Conservation (phyloP, 768 basidiomycete genomes). For the Boletus sp. region DNA sequence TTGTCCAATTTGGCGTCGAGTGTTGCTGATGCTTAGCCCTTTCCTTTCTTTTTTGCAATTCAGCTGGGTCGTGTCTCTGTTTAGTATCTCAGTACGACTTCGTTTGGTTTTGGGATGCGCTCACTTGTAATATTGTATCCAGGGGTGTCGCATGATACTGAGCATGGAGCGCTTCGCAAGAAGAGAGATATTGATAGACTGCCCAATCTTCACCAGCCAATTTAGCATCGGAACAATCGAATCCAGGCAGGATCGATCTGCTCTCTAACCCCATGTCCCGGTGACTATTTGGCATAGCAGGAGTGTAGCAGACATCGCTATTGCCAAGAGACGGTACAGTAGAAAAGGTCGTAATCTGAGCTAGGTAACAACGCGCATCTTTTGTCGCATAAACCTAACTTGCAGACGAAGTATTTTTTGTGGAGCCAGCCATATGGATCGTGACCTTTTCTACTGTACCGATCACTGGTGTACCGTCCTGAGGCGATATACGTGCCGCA, state of each 20-base stretch:
- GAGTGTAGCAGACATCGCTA: neutral
- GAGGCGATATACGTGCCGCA: too few species aligned
- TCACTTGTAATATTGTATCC: neutral
- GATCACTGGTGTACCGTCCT: neutral
- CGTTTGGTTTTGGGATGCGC: neutral
- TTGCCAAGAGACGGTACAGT: neutral
- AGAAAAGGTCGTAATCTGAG: neutral
- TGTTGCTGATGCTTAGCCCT: neutral
- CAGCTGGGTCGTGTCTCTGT: constrained; percentile 14
- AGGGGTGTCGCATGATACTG: constrained; percentile 26
- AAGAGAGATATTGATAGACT: neutral
- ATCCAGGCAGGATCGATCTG: neutral
- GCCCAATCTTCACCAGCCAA: constrained; percentile 9
- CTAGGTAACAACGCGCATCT: neutral
- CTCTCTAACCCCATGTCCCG: neutral
- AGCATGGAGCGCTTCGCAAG: constrained; percentile 18
- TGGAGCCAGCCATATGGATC: too few species aligned
- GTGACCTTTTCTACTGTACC: neutral
- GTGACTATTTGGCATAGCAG: neutral
- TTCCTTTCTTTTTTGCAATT: neutral
- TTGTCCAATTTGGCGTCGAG: neutral
- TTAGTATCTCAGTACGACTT: constrained; percentile 11
- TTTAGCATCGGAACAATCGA: neutral
- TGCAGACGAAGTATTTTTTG: too few species aligned
- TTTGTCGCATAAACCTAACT: too few species aligned